Base-by-base conservation (phyloP, 2,329 filamentous ascomycete species). In the Dendryphion nanum region DNA sequence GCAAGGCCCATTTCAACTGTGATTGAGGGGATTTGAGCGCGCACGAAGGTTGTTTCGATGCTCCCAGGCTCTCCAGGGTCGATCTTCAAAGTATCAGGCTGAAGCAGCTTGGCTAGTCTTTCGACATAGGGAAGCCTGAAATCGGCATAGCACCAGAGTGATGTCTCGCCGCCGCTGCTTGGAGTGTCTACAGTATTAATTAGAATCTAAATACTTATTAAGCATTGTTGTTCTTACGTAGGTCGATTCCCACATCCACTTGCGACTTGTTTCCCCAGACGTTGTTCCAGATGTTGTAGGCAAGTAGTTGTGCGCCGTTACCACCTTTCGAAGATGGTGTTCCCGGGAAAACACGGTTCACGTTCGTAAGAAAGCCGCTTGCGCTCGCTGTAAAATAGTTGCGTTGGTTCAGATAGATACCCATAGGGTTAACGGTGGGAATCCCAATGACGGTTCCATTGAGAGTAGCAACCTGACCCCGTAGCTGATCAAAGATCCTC, bases 81-180 rank as follows among this genome's bases (percentile, higher is more conserved):
- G 36, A 68, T 62, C 42, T 68, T 69, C 20, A 69, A 51, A 13
- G 62, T 63, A 41, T 68, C 63, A 13, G 64, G 64, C 32, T 65
- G 60, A 5, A 64, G 50, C 5, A 69, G 55, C 40, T 69, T 66
- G 19, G 64, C 61, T 2, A 69, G 51, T 10, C 64, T 58, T 51
- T 66, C 58, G 12, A 68, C 64, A 34, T 64, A 65, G 6, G 59
- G 54, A 0, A 61, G 49, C 7, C 57, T 53, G 39, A 61, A 66
- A 40, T 69, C 66, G 6, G 65, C 57, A 36, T 68, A 69, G 45
- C 57, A 63, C 65, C 64, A 68, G 2, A 69, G 55, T 3, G 62
- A 63, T 2, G 59, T 64, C 7, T 60, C 53, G 16, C 56, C 60
- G 30, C 64, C 64, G 1, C 62, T 64, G 14, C 55, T 61, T 3